Base-by-base conservation (phyloP, 345 rosid genomes). In the Pugionium dolabratum region DNA sequence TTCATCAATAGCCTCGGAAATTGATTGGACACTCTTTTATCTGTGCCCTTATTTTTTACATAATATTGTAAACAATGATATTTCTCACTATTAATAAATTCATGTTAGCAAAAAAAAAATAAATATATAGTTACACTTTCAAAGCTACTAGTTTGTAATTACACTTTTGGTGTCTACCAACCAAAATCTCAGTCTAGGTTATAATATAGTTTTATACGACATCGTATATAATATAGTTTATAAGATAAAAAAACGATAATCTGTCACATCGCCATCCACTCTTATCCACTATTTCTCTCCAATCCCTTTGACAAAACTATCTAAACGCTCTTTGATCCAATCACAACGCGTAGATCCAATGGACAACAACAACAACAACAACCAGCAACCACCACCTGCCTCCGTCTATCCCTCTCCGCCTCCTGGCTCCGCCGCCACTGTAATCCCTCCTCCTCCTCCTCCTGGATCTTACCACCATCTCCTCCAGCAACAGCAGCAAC, bases 401-500 rank as follows among this genome's bases (percentile, higher is more conserved):
- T 72, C 89, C 69, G 37, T 87, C 1, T 89, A 80, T 78, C 83
- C 89, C 47, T 71, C 82, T 42, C 81, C 66, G 26, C 70, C 57
- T 3, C 47, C 67, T 10, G 10, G 28, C 44, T 66, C 83, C 1
- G 60, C 85, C 30, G 43, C 87, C 0, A 47, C 80, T 8, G 65
- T 78, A 64, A 76, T 86, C 85, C 69, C 95, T 87, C 72, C 95
- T 82, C 65, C 87, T 4, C 70, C 70, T 11, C 1, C 59, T 81
- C 1, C 59, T 81, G 33, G 89, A 86, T 80, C 96, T 1, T 82
- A 71, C 73, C 85, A 86, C 73, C 96, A 87, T 61, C 98, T 87
- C 59, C 86, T 89, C 31, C 95, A 89, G 61, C 98, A 92, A 56
- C 98, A 89, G 44, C 94, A 80, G 2, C 94, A 87, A 47, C 98